phyloP scores from a whole-genome alignment of 106 monocot genomes.

The Amphibolis antarctica region DNA sequence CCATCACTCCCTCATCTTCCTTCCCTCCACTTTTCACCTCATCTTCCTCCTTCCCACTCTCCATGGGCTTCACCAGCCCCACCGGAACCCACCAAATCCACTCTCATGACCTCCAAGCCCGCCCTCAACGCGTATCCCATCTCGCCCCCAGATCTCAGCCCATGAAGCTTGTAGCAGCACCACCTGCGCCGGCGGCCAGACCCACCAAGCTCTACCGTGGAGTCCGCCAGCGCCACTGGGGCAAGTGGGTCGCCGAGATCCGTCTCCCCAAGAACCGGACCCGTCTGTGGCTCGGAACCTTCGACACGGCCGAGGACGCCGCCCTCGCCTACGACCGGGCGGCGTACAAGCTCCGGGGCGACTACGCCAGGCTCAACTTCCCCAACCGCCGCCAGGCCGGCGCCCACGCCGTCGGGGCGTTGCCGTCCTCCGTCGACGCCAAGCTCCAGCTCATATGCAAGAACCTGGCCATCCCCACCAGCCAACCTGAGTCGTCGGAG shows the following conservation, averaged over 20 bases:
- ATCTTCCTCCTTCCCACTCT: no score
- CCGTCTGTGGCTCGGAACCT: conserved; percentile 52
- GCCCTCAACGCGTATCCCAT: no score
- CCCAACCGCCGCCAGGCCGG: conserved; percentile 25
- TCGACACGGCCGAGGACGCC: conserved; percentile 72
- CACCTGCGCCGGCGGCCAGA: conserved; percentile 6
- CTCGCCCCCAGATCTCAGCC: no score
- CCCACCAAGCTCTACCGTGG: conserved; percentile 48
- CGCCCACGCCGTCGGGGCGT: conserved; percentile 5
- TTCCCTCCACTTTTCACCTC: no score
- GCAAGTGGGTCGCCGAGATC: conserved; percentile 58
- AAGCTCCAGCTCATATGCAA: conserved; percentile 30
- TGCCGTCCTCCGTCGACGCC: conserved; percentile 54
- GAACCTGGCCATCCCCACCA: neutral
- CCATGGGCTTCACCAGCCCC: no score
- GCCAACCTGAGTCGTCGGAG: no score
- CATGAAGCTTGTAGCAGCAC: conserved; percentile 45
- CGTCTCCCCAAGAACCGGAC: conserved; percentile 42
- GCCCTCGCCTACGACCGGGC: conserved; percentile 74
- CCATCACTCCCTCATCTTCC: conserved; percentile 13
- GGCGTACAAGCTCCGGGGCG: conserved; percentile 56
- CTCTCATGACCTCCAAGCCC: no score
- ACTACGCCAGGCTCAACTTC: conserved; percentile 65
- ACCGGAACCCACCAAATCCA: no score
- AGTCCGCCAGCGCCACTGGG: conserved; percentile 57